phyloP scores from a whole-genome alignment of 352 stramenopile genomes.

The Aphanomyces invadans region DNA sequence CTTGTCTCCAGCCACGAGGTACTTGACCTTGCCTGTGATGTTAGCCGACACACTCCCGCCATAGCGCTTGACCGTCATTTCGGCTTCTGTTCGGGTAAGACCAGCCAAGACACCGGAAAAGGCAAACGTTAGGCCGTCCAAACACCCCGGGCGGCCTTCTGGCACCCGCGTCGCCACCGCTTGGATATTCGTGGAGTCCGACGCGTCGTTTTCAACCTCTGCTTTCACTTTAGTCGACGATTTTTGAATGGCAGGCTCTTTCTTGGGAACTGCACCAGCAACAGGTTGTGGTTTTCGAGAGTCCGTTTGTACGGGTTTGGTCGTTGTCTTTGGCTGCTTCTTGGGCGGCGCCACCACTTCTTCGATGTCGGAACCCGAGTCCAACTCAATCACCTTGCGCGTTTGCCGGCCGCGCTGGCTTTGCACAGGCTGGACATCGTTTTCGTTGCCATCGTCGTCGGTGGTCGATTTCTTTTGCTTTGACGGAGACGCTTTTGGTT shows the following conservation, averaged over 20 bases:
- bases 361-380: slow-evolving; percentile 20
- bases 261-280: background rate
- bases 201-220: too few relatives aligned
- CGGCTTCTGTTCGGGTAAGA: slow-evolving; percentile 50
- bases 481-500: background rate
- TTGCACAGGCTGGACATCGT: background rate
- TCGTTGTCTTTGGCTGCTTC: slow-evolving; percentile 10
- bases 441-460: background rate
- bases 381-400: slow-evolving; percentile 21
- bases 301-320: too few relatives aligned
- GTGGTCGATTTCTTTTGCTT: slow-evolving; percentile 1
- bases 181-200: background rate
- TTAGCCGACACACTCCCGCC: slow-evolving; percentile 53
- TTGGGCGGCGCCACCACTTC: slow-evolving; percentile 6
- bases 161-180: background rate
- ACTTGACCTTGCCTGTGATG: slow-evolving; percentile 65
- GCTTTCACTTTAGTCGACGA: too few relatives aligned
- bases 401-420: background rate
- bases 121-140: slow-evolving; percentile 71
- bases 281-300: too few relatives aligned
- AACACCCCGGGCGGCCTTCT: slow-evolving; percentile 35
- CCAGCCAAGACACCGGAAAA: slow-evolving; percentile 63
- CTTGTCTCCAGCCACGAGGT: slow-evolving; percentile 56
- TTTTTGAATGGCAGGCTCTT: background rate
- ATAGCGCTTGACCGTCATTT: slow-evolving; percentile 74